Base-by-base conservation (phyloP, 257 asterid genomes). In the Hygrophila difformis region DNA sequence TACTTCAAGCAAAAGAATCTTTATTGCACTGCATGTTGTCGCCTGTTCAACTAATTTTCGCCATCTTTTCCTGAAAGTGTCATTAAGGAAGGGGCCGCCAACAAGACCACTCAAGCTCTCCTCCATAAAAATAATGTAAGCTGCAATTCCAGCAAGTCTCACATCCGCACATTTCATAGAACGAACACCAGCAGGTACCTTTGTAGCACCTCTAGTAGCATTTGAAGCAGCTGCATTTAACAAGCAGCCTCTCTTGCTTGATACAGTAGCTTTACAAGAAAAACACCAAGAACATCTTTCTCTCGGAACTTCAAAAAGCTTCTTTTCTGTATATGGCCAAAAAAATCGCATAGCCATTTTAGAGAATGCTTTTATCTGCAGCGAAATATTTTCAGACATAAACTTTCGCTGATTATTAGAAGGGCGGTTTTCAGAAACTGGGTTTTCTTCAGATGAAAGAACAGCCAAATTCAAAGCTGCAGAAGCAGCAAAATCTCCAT, bases 241-340 rank as follows among this genome's bases (percentile, higher is more conserved):
- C 63, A 81, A 64, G 58, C 88, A 81, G 14, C 80, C 88, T 63
- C 69, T 75, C 71, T 55, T 81, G 71, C 88, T 81, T 19, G 56
- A 45, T 18, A 72, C 85, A 23, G 65, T 18, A 49, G 93, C 85
- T 64, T 72, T 72, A 61, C 93, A 81, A 39, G 64, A 62, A 67
- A 78, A 54, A 61, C 88, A 81, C 93, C 88, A 81, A 64, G 80
- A 70, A 49, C 93, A 82, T 56, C 85, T 73, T 73, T 82, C 93
- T 67, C 89, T 65, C 40, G 88, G 58, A 35, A 52, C 76, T 52
- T 82, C 93, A 31, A 66, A 53, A 18, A 78, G 76, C 52, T 70
- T 82, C 67, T 68, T 82, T 60, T 77, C 93, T 9, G 65, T 47
- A 65, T 67, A 64, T 6, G 93, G 93, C 93, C 93, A 82, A 67